A percentile compares a stretch with the other conserved stretches of the same genome.
These are phyloP conservation scores for Elaeagnus macrophylla DNA, from an alignment of 306 rosid genomes.

Conservation along the genomic window DNA sequence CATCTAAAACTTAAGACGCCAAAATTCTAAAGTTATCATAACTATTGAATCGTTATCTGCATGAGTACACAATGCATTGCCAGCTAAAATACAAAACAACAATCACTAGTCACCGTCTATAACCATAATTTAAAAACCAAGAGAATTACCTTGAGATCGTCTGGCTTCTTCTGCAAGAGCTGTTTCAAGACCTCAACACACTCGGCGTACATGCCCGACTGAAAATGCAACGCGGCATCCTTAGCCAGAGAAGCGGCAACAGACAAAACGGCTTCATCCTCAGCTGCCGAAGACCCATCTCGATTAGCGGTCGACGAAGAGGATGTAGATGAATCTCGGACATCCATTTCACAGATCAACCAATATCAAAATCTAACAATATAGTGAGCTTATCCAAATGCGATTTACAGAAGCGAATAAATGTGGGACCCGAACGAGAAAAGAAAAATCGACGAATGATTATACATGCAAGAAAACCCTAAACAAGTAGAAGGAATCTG, in stretches of 20 bases:
- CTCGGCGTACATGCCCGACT: slow-evolving; percentile 67
- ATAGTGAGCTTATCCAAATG: slow-evolving; percentile 17
- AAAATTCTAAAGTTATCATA: too few species aligned
- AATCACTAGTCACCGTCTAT: neutral
- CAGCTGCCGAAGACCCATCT: slow-evolving; percentile 48
- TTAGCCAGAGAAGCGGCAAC: slow-evolving; percentile 50
- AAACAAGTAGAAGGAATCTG: neutral
- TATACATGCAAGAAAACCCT: slow-evolving; percentile 4
- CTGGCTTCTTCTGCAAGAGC: slow-evolving; percentile 61
- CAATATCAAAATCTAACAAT: slow-evolving; percentile 22
- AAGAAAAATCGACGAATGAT: neutral
- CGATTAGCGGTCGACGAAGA: slow-evolving; percentile 43
- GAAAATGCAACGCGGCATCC: slow-evolving; percentile 81
- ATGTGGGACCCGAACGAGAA: slow-evolving; percentile 5
- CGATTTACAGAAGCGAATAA: neutral
- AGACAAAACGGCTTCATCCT: slow-evolving; percentile 56
- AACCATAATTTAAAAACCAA: too few species aligned
- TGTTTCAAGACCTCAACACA: slow-evolving; percentile 64
- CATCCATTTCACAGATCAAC: slow-evolving; percentile 75
- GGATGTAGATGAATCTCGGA: slow-evolving; percentile 48
- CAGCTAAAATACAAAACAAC: neutral
- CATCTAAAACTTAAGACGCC: too few species aligned
- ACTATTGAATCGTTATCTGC: too few species aligned
- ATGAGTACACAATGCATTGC: neutral
- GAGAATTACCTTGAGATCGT: slow-evolving; percentile 69